Conservation (phyloP, 2,329 filamentous ascomycete genomes). For the Coniochaeta sp. region DNA sequence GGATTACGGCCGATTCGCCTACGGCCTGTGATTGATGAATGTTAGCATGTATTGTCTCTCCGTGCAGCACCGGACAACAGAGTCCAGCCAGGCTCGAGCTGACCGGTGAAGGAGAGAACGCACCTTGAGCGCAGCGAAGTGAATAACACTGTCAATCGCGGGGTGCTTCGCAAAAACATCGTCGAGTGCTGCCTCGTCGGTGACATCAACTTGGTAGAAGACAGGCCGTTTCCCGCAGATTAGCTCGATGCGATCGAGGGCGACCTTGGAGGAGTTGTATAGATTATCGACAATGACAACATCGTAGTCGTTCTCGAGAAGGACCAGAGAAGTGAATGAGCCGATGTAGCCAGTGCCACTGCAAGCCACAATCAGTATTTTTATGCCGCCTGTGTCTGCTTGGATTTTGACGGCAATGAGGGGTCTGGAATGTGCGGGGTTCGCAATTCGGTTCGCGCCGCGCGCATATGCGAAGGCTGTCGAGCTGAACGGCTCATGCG, state of each 20-base stretch:
- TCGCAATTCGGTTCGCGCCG: not conserved
- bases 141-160: conserved; percentile 94
- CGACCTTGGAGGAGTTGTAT: conserved; percentile 92
- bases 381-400: not conserved
- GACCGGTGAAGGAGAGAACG: not conserved
- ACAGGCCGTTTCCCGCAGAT: conserved; percentile 80
- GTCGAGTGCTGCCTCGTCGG: conserved; percentile 74
- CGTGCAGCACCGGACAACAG: not conserved
- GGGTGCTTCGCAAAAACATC: conserved; percentile 83
- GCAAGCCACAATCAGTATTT: conserved; percentile 11
- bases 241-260: conserved; percentile 89
- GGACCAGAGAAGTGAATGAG: conserved; percentile 87
- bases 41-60: not conserved
- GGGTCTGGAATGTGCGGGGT: not conserved
- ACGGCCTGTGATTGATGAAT: conserved; percentile 62
- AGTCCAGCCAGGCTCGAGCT: not conserved
- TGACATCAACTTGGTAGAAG: conserved; percentile 85
- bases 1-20: conserved; percentile 88
- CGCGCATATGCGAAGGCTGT: not conserved
- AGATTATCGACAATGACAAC: conserved; percentile 95
- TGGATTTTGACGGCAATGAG: not conserved
- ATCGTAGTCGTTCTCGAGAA: conserved; percentile 91
- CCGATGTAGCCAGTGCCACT: conserved; percentile 99
- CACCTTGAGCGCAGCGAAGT: conserved; percentile 96
- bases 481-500: conserved; percentile 3